Evolutionary conservation across 1,284 basidiomycete species (phyloP), one percentile per base, ranked within the genome.

Genomic region (Apiotrichum gracile): DNA sequence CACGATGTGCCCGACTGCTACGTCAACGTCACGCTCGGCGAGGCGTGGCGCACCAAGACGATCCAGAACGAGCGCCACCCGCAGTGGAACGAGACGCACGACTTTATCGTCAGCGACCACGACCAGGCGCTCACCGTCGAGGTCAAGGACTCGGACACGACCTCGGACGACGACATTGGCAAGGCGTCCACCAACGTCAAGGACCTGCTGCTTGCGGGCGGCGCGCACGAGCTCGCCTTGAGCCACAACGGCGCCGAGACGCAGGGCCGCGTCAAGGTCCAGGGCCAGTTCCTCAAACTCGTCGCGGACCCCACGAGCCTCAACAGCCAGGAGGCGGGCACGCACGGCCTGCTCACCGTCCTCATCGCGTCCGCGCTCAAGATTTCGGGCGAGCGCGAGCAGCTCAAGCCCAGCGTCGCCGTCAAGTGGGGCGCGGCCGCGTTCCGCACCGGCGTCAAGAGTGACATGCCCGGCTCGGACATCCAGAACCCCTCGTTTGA

Each of bases 401-500:
- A 31, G 19, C 49, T 55, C 41, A 55, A 55, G 49, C 54, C 54
- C 40, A 55, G 54, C 25, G 46, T 55, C 54, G 41, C 41, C 24
- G 41, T 55, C 54, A 38, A 24, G 27, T 55, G 54, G 54, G 54
- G 54, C 46, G 49, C 47, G 25, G 24, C 40, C 10, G 40, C 21
- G 21, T 55, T 55, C 49, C 49, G 49, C 41, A 55, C 54, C 2
- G 54, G 22, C 27, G 33, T 51, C 49, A 51, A 55, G 49, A 24
- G 34, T n/a, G 54, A 55, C 45, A 10, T 41, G 13, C 54, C 54
- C 27, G 54, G 54, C 40, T 37, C 49, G 27, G 54, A 55, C 29
- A 47, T 55, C 22, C 49, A 55, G 54, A 55, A 55, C 49, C 54
- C 54, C 9, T 10, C 46, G 24, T 55, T 26, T 24, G 54, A 55